phyloP scores from a whole-genome alignment of 495 filamentous ascomycete species.

The Penicillium turbatum region DNA sequence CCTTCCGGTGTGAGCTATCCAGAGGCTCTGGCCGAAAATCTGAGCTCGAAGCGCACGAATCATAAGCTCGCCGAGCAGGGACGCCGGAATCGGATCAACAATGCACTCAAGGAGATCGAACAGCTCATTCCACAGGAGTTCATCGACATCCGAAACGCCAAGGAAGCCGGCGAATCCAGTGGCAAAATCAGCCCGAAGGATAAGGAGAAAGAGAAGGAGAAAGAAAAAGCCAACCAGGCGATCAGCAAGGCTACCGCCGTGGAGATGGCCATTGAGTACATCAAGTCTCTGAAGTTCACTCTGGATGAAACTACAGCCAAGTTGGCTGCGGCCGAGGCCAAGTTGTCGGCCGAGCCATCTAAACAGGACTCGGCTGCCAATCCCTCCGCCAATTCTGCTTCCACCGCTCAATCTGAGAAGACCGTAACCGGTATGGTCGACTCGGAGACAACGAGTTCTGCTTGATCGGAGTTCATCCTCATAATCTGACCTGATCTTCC shows the following conservation, averaged over 20 bases:
- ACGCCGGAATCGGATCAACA: conserved; percentile 90
- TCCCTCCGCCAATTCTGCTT: not conserved
- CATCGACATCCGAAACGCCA: conserved; percentile 31
- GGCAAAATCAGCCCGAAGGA: conserved; percentile 40
- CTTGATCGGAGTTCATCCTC: not conserved
- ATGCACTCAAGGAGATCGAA: conserved; percentile 86
- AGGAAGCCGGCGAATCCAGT: conserved; percentile 28
- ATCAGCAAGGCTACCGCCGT: conserved; percentile 96
- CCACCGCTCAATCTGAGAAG: not conserved
- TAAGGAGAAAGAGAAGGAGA: conserved; percentile 43
- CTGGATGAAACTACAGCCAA: conserved; percentile 61
- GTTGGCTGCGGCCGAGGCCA: conserved; percentile 59
- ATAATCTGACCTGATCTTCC: not conserved
- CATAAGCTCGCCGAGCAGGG: conserved; percentile 98
- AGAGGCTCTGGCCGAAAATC: conserved; percentile 80
- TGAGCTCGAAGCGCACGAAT: conserved; percentile 94
- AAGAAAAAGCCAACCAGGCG: conserved; percentile 43
- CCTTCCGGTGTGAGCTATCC: conserved; percentile 90
- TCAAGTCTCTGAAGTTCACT: conserved; percentile 75
- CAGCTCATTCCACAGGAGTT: conserved; percentile 63
- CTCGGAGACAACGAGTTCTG: not conserved
- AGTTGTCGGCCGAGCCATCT: conserved; percentile 5
- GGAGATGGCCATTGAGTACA: conserved; percentile 93
- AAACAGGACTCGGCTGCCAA: not conserved
- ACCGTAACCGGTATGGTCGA: not conserved